A percentile compares a stretch with the other conserved stretches of the same genome.
Conservation (phyloP, 768 basidiomycete genomes). For the Leucogyrophana mollusca region DNA sequence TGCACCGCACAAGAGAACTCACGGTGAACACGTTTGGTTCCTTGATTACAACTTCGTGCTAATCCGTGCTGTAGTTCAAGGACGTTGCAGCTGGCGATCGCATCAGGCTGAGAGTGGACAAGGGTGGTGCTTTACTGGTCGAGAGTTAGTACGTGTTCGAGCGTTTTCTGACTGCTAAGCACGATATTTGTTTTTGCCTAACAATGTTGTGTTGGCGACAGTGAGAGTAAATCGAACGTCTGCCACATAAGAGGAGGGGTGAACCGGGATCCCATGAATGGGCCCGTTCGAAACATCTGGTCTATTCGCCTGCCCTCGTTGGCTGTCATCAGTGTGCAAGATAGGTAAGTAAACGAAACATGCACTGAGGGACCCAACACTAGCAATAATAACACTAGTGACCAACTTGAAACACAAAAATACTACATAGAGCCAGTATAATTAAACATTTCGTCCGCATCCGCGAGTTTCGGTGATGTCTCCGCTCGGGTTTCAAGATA, state of each 20-base stretch:
- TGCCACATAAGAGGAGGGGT: not conserved
- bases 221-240: no score
- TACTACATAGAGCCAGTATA: slow-evolving; percentile 1
- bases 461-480: no score
- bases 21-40: slow-evolving; percentile 44
- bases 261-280: not conserved
- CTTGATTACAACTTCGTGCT: not conserved
- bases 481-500: not conserved
- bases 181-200: slow-evolving; percentile 9
- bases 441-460: not conserved
- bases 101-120: slow-evolving; percentile 56
- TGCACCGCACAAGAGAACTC: slow-evolving; percentile 76
- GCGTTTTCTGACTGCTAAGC: slow-evolving; percentile 11
- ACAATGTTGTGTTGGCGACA: no score
- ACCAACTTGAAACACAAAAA: not conserved
- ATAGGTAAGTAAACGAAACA: not conserved
- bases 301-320: not conserved
- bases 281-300: not conserved
- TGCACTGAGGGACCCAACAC: not conserved
- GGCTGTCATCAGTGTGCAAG: not conserved
- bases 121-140: slow-evolving; percentile 42
- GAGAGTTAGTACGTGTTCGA: slow-evolving; percentile 16
- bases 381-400: not conserved
- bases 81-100: slow-evolving; percentile 37
- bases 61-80: slow-evolving; percentile 35